Evolutionary conservation across 2,329 filamentous ascomycete species (phyloP).

Genomic region (Chrysoporthe deuterocubensis): DNA sequence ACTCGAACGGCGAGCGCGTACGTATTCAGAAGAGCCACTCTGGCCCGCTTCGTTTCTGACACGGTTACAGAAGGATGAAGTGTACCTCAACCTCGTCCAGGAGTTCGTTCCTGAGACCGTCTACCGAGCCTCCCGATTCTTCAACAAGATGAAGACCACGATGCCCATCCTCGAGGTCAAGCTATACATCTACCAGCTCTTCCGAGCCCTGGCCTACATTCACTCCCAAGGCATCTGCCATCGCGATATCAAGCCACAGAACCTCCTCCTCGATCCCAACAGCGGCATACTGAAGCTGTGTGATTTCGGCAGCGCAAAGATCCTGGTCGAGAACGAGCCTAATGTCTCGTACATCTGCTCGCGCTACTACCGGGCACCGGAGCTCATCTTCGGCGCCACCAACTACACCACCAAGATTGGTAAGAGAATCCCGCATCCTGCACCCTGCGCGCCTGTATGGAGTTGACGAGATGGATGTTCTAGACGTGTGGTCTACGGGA

Average conservation of each 20-base stretch:
- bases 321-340: slow-evolving; percentile 96
- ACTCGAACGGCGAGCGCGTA: slow-evolving; percentile 98
- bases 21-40: slow-evolving; percentile 35
- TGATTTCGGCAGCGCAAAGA: slow-evolving; percentile 99
- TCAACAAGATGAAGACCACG: slow-evolving; percentile 99
- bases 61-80: slow-evolving; percentile 83
- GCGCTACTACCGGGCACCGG: slow-evolving; percentile 95
- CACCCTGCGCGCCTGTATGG: neutral
- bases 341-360: slow-evolving; percentile 99
- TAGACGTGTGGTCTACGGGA: slow-evolving; percentile 98
- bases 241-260: slow-evolving; percentile 98
- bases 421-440: slow-evolving; percentile 53
- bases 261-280: slow-evolving; percentile 88
- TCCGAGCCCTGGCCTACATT: slow-evolving; percentile 97
- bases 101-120: slow-evolving; percentile 99
- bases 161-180: slow-evolving; percentile 99
- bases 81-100: slow-evolving; percentile 97
- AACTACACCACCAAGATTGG: slow-evolving; percentile 99
- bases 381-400: slow-evolving; percentile 97
- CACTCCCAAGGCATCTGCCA: slow-evolving; percentile 99
- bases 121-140: slow-evolving; percentile 96
- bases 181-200: slow-evolving; percentile 99
- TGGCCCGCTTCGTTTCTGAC: slow-evolving; percentile 24
- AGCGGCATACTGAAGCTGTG: slow-evolving; percentile 95
- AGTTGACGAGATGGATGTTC: slow-evolving; percentile 11